Percentiles rank a stretch among this genome's conserved stretches.
Conservation (phyloP, 2,329 filamentous ascomycete species). For the Aspergillus sp. region DNA sequence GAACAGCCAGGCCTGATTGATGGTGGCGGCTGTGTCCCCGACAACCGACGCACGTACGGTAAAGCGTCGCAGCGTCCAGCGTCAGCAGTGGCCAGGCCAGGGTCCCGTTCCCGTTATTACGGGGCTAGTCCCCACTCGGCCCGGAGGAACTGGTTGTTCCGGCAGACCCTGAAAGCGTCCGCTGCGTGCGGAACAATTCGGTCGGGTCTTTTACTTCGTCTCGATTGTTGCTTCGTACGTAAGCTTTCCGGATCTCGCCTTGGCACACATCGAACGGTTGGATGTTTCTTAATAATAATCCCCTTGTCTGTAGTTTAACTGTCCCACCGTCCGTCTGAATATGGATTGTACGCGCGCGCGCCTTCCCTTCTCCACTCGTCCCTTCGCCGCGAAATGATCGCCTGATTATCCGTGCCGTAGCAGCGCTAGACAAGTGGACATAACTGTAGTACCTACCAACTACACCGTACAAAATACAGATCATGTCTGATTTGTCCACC, state of each 20-base stretch:
- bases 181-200: neutral
- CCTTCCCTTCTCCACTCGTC: too few relatives aligned
- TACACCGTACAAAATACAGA: neutral
- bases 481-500: neutral
- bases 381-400: too few relatives aligned
- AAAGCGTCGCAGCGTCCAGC: neutral
- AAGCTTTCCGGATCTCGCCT: neutral
- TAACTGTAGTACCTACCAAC: neutral
- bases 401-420: too few relatives aligned
- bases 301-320: neutral
- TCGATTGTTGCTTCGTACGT: neutral
- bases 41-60: conserved; percentile 11
- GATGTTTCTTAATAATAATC: neutral
- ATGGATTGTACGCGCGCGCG: too few relatives aligned
- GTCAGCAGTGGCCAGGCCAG: neutral
- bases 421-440: too few relatives aligned
- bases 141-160: neutral
- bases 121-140: neutral
- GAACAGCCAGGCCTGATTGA: neutral
- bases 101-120: conserved; percentile 1
- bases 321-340: neutral
- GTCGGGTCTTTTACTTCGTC: too few relatives aligned
- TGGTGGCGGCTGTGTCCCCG: conserved; percentile 22
- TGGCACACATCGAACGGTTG: neutral
- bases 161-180: neutral